Evolutionary conservation across 2,329 filamentous ascomycete species (phyloP), one percentile per base, ranked within the genome.

Genomic region (Colletotrichum euphorbiae): DNA sequence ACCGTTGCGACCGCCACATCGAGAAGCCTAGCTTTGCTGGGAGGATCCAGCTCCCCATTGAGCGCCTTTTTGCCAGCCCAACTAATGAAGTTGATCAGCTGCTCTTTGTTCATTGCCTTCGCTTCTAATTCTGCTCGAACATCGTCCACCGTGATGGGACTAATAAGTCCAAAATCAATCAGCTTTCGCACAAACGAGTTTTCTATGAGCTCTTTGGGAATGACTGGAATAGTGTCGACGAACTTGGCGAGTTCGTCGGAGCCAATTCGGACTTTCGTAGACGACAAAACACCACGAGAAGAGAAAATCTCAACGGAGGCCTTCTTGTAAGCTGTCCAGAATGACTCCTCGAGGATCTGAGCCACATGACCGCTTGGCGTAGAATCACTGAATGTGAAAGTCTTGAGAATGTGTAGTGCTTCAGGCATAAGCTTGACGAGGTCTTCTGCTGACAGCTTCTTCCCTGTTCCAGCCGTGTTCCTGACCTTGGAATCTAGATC

Each of bases 321-420:
- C 71, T 91, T 91, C 76, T 89, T 91, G 75, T 92, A 96, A 70
- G 93, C 94, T 40, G 90, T 97, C 96, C 96, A 99, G 77, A 99
- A 99, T 0, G 94, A 93, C 79, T 98, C 93, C 75, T 98, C 94
- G 60, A 99, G 93, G 69, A 93, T 91, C 75, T 93, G 89, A 0
- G 94, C 93, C 19, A 98, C 92, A 69, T 92, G 87, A 0, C 87
- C 87, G 70, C 92, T 97, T 1, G 96, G 96, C 0, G 97, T 98
- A 1, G 96, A 98, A 75, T 97, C 93, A 42, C 86, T 87, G 72
- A 96, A 97, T 0, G 92, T 93, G 76, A 96, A 99, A 17, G 96
- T 95, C 72, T 93, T 92, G 69, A 96, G 86, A 3, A 91, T 90
- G 76, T 98, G 94, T 17, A 93, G 82, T 13, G 94, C 93, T 76